These are phyloP conservation scores for Monosporozyma siamensis DNA, from an alignment of 805 yeast species.

Conservation along the genomic window DNA sequence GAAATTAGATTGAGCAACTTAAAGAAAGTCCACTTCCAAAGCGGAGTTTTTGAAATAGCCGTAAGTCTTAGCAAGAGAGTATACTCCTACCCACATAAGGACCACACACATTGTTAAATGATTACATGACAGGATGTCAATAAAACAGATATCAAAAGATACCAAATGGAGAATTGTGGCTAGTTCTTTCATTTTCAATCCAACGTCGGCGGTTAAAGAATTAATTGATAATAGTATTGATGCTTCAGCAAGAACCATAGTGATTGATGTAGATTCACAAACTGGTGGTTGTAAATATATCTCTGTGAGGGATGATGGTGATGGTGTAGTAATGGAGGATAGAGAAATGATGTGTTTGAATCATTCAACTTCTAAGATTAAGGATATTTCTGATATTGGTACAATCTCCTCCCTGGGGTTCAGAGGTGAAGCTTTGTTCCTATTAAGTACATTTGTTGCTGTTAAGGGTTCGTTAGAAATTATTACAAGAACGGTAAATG, in stretches of 20 bases:
- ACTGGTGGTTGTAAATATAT: constrained; percentile 32
- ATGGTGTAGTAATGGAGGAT: constrained; percentile 29
- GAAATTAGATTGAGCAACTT: too few species aligned
- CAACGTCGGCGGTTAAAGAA: constrained; percentile 33
- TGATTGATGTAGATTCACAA: constrained; percentile 32
- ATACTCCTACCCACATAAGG: too few species aligned
- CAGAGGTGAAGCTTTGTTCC: constrained; percentile 42
- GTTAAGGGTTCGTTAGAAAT: constrained; percentile 25
- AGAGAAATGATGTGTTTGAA: constrained; percentile 31
- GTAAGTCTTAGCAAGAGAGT: too few species aligned
- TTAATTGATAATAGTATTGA: constrained; percentile 36
- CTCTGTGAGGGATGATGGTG: constrained; percentile 35
- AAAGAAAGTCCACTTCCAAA: too few species aligned
- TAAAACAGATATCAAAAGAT: constrained; percentile 10
- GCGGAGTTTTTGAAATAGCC: not conserved
- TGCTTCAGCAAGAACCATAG: constrained; percentile 27
- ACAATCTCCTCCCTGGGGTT: constrained; percentile 34
- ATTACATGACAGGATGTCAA: constrained; percentile 10
- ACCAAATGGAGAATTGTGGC: constrained; percentile 16
- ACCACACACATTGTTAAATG: too few species aligned
- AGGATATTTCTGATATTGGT: constrained; percentile 24
- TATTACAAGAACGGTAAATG: constrained; percentile 25
- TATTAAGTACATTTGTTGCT: constrained; percentile 26
- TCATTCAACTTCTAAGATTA: constrained; percentile 37
- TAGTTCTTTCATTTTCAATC: constrained; percentile 29